phyloP scores from a whole-genome alignment of 371 early-diverging fungal species.

The Saksenaea vasiformis region DNA sequence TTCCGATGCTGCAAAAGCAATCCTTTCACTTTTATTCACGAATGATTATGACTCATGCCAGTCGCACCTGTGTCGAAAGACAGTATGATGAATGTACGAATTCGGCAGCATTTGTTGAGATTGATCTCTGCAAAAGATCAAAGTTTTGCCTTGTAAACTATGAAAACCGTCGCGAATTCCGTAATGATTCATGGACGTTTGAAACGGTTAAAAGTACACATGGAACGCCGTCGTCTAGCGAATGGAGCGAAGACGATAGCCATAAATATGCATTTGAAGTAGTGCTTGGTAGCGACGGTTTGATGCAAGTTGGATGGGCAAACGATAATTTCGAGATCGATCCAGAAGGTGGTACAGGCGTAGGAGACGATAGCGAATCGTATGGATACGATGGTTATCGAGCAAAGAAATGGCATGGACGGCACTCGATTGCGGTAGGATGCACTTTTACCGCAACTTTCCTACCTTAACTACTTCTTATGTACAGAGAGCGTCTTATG shows the following conservation, averaged over 20 bases:
- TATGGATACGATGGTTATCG: conserved; percentile 76
- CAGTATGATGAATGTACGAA: background rate
- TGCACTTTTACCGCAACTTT: background rate
- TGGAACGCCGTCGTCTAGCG: conserved; percentile 22
- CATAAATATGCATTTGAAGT: conserved; percentile 66
- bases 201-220: conserved; percentile 59
- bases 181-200: conserved; percentile 71
- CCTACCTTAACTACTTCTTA: conserved; percentile 1
- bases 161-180: conserved; percentile 31
- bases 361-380: conserved; percentile 70
- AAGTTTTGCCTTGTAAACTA: conserved; percentile 38
- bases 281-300: conserved; percentile 53
- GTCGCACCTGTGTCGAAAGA: conserved; percentile 14
- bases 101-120: conserved; percentile 24
- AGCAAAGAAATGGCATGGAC: conserved; percentile 72
- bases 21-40: conserved; percentile 36
- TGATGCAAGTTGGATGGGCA: conserved; percentile 80
- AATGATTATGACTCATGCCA: conserved; percentile 33
- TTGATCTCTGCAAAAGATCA: conserved; percentile 32
- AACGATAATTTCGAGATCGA: conserved; percentile 52
- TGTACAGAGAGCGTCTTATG: conserved; percentile 55
- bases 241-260: background rate
- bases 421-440: conserved; percentile 17
- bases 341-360: conserved; percentile 72
- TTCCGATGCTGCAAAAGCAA: conserved; percentile 17